Conservation (phyloP, 441 rosid species). For the Raphanus hybrid region DNA sequence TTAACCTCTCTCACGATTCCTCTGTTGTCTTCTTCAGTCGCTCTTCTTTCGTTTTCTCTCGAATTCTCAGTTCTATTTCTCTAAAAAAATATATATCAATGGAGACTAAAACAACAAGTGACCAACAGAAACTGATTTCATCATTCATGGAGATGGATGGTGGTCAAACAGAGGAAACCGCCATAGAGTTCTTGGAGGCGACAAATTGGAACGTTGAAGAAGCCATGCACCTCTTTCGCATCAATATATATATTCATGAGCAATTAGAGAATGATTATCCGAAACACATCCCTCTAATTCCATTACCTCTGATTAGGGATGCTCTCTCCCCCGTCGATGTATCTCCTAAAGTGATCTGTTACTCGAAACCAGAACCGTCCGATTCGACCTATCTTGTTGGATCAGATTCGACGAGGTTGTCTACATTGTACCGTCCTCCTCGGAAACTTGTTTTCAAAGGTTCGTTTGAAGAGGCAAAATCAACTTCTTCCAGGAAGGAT, state of each 20-base stretch:
- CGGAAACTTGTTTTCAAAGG: background rate
- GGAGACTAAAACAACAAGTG: background rate
- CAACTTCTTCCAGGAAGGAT: background rate
- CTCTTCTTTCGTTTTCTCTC: too few relatives aligned
- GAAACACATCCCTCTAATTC: too few relatives aligned
- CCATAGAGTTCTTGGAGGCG: background rate
- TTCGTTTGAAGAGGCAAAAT: slow-evolving; percentile 10
- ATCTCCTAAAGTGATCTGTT: too few relatives aligned
- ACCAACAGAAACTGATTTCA: background rate
- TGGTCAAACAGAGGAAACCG: background rate
- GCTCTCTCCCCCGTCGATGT: too few relatives aligned
- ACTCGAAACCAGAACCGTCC: too few relatives aligned
- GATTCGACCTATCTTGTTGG: background rate
- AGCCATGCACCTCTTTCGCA: background rate
- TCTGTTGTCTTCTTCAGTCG: too few relatives aligned
- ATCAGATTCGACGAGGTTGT: too few relatives aligned
- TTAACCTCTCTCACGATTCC: too few relatives aligned
- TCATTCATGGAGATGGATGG: slow-evolving; percentile 1
- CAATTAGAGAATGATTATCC: too few relatives aligned
- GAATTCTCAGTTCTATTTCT: background rate
- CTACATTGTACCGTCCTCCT: too few relatives aligned
- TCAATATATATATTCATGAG: background rate
- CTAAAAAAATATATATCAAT: too few relatives aligned
- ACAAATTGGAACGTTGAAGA: background rate
- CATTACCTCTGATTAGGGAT: too few relatives aligned